Evolutionary conservation across 495 filamentous ascomycete genomes (phyloP).

Genomic region (Lentithecium fluviatile): DNA sequence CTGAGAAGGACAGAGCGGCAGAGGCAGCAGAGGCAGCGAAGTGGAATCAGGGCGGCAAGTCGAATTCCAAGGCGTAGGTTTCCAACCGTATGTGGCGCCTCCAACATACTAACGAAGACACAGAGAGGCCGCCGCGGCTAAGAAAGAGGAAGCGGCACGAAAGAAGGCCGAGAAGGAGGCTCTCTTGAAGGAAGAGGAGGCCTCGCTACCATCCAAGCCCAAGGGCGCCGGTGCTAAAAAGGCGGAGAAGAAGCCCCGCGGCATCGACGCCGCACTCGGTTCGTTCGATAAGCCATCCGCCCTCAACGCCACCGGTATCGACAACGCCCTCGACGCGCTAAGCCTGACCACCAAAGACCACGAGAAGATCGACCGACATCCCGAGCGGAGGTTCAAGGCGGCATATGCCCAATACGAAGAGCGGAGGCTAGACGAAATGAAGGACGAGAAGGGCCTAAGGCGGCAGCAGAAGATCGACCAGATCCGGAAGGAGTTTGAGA

Average conservation of each 20-base stretch:
- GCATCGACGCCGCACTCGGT: slow-evolving; percentile 44
- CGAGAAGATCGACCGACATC: slow-evolving; percentile 78
- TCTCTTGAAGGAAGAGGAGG: slow-evolving; percentile 79
- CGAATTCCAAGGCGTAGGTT: slow-evolving; percentile 76
- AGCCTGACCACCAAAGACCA: slow-evolving; percentile 56
- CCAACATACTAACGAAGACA: slow-evolving; percentile 6
- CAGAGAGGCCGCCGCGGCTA: slow-evolving; percentile 80
- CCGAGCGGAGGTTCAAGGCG: slow-evolving; percentile 80
- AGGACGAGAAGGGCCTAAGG: slow-evolving; percentile 74
- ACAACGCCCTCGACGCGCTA: slow-evolving; percentile 84
- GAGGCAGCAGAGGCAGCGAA: slow-evolving; percentile 68
- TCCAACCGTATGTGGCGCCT: slow-evolving; percentile 5
- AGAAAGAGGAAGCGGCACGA: slow-evolving; percentile 78
- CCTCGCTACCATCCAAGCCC: slow-evolving; percentile 54
- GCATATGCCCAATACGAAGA: slow-evolving; percentile 87
- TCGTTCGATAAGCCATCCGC: slow-evolving; percentile 48
- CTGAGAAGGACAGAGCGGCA: slow-evolving; percentile 65
- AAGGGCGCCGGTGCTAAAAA: slow-evolving; percentile 61
- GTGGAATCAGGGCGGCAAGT: slow-evolving; percentile 85
- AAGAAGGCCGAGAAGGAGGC: slow-evolving; percentile 90
- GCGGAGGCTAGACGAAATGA: slow-evolving; percentile 78
- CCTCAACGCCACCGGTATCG: slow-evolving; percentile 80
- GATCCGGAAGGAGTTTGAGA: slow-evolving; percentile 86
- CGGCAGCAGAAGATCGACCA: slow-evolving; percentile 76
- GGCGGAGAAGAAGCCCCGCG: slow-evolving; percentile 65